Conservation (phyloP, 768 basidiomycete genomes). For the Exidia glandulosa region DNA sequence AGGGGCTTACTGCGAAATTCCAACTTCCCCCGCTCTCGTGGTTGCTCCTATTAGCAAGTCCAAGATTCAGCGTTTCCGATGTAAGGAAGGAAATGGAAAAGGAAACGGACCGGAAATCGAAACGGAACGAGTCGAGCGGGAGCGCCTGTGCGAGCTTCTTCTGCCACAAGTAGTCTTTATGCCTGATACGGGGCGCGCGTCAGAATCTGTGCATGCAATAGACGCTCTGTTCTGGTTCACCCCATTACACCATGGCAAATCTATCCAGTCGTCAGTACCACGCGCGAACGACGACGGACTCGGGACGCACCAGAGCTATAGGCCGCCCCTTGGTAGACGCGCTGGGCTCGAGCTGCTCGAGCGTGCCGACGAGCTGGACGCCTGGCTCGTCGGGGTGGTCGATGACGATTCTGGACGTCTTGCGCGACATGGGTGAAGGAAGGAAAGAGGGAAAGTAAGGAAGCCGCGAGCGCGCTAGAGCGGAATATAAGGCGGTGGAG, state of each 20-base stretch:
- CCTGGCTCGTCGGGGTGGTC: slow-evolving; percentile 5
- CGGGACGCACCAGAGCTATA: slow-evolving; percentile 48
- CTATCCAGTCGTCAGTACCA: slow-evolving; percentile 24
- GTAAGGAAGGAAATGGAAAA: slow-evolving; percentile 15
- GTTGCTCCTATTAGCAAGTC: slow-evolving; percentile 53
- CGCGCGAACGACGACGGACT: background rate
- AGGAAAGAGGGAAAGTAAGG: too few species aligned
- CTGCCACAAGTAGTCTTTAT: slow-evolving; percentile 79
- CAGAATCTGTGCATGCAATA: background rate
- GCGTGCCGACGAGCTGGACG: slow-evolving; percentile 39
- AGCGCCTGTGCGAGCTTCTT: slow-evolving; percentile 53
- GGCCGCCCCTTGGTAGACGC: slow-evolving; percentile 44
- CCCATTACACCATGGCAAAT: slow-evolving; percentile 74
- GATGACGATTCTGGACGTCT: background rate
- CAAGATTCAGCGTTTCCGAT: background rate
- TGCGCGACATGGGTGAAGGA: too few species aligned
- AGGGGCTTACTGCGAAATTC: too few species aligned
- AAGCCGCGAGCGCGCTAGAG: too few species aligned
- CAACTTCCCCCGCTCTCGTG: slow-evolving; percentile 64
- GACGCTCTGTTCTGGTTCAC: too few species aligned
- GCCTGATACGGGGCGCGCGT: too few species aligned
- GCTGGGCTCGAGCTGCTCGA: slow-evolving; percentile 47
- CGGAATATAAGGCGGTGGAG: too few species aligned
- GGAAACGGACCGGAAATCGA: slow-evolving; percentile 89
- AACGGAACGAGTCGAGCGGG: slow-evolving; percentile 72